Percentiles rank a stretch among this genome's conserved stretches.
Evolutionary conservation across 2,329 filamentous ascomycete species (phyloP).

Genomic region (Phoma herbarum): DNA sequence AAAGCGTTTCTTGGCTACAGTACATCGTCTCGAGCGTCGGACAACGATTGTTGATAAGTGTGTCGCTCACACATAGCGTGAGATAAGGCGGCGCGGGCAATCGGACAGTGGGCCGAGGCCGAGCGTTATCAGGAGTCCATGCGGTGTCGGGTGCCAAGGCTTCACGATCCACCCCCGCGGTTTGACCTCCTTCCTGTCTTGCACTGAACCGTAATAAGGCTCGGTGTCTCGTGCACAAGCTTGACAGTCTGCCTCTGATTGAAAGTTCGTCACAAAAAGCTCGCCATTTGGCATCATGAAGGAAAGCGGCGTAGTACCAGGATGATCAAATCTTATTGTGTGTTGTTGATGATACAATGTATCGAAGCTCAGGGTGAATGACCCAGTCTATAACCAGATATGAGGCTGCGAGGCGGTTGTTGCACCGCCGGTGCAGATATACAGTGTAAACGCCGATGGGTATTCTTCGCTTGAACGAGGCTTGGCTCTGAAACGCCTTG

Average conservation of each 20-base stretch:
- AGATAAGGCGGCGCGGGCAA: slow-evolving; percentile 29
- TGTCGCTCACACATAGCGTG: slow-evolving; percentile 21
- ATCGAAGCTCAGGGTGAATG: neutral
- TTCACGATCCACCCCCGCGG: slow-evolving; percentile 3
- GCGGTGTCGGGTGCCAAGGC: slow-evolving; percentile 22
- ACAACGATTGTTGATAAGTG: slow-evolving; percentile 17
- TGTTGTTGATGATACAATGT: slow-evolving; percentile 12
- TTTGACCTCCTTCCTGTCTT: neutral
- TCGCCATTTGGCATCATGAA: neutral
- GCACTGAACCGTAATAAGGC: neutral
- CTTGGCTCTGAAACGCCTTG: slow-evolving; percentile 35
- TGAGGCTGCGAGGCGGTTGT: neutral
- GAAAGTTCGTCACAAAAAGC: neutral
- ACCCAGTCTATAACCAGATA: slow-evolving; percentile 4
- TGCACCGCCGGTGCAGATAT: slow-evolving; percentile 10
- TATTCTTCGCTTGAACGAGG: slow-evolving; percentile 34
- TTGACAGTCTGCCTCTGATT: neutral
- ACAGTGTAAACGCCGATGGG: slow-evolving; percentile 34
- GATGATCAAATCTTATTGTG: slow-evolving; percentile 5
- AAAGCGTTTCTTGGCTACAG: slow-evolving; percentile 3
- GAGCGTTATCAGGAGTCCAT: slow-evolving; percentile 27
- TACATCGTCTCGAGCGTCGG: slow-evolving; percentile 3
- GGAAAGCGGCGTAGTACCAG: neutral
- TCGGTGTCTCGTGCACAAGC: neutral
- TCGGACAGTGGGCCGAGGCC: slow-evolving; percentile 19